Evolutionary conservation across 2,329 filamentous ascomycete species (phyloP).

Genomic region (Microthyrium microscopicum): DNA sequence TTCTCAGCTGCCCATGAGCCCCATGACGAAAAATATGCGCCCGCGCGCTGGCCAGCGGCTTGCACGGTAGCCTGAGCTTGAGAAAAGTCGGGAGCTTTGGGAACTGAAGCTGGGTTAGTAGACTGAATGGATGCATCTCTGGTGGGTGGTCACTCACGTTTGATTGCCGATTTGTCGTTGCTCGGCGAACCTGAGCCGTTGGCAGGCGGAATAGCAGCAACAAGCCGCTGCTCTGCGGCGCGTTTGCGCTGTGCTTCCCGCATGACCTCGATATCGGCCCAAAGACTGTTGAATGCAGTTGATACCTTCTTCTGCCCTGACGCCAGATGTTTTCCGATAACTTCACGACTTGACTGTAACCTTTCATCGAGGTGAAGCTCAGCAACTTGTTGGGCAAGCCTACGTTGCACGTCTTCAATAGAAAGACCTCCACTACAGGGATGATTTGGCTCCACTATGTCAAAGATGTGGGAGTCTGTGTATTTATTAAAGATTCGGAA

Average conservation of each 20-base stretch:
- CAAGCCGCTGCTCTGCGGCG: constrained; percentile 37
- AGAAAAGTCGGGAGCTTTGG: constrained; percentile 30
- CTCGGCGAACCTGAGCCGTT: constrained; percentile 1
- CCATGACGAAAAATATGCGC: constrained; percentile 48
- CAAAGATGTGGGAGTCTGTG: constrained; percentile 72
- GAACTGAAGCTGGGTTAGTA: constrained; percentile 8
- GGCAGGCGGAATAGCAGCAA: constrained; percentile 11
- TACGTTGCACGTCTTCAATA: constrained; percentile 84
- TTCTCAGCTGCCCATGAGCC: constrained; percentile 57
- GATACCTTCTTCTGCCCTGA: constrained; percentile 79
- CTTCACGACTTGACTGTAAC: constrained; percentile 67
- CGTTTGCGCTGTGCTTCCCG: constrained; percentile 55
- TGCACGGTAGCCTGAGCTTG: constrained; percentile 38
- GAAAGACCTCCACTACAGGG: constrained; percentile 84
- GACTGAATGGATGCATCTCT: no score
- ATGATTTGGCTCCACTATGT: constrained; percentile 83
- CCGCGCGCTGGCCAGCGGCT: constrained; percentile 38
- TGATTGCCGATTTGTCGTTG: background rate
- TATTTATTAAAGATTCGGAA: constrained; percentile 68
- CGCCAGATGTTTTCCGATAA: constrained; percentile 73
- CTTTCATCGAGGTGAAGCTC: constrained; percentile 88
- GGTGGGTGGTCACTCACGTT: no score
- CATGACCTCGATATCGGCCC: constrained; percentile 74
- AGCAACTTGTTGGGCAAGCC: constrained; percentile 79
- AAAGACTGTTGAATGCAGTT: constrained; percentile 72